These are phyloP conservation scores for Pascua sp. DNA, from an alignment of 1,284 basidiomycete species.

Conservation along the genomic window DNA sequence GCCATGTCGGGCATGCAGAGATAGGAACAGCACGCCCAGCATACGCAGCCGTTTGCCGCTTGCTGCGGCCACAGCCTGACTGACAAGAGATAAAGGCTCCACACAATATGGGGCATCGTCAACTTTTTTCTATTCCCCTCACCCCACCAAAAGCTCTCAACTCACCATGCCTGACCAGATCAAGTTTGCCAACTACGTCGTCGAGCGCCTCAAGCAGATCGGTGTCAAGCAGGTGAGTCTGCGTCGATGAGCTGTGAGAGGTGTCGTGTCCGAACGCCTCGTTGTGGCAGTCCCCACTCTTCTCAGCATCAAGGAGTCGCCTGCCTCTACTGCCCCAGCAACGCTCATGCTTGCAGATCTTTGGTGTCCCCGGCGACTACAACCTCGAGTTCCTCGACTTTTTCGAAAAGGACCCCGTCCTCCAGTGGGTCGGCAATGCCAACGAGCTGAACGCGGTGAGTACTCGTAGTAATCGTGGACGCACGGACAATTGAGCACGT, in stretches of 20 bases:
- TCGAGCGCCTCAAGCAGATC: conserved; percentile 58
- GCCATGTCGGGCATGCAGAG: no score
- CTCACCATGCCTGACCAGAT: conserved; percentile 8
- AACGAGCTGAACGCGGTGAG: conserved; percentile 73
- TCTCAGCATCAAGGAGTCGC: neutral
- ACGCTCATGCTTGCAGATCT: conserved; percentile 53
- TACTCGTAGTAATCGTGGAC: neutral
- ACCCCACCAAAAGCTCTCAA: neutral
- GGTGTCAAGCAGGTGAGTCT: conserved; percentile 42
- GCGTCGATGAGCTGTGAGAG: neutral
- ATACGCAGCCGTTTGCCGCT: no score
- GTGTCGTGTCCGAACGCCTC: neutral
- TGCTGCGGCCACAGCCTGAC: no score
- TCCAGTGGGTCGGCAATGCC: conserved; percentile 91
- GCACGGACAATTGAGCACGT: neutral
- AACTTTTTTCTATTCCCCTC: neutral
- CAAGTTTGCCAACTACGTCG: conserved; percentile 57
- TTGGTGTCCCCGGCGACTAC: conserved; percentile 90
- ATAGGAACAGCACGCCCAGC: no score
- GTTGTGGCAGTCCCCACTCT: no score
- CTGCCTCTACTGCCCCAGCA: no score
- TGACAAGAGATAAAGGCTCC: no score
- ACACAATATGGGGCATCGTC: no score
- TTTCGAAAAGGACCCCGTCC: conserved; percentile 71
- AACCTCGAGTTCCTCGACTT: conserved; percentile 76